These are phyloP conservation scores for Venturia oleaginea DNA, from an alignment of 2,329 filamentous ascomycete genomes.

Conservation along the genomic window DNA sequence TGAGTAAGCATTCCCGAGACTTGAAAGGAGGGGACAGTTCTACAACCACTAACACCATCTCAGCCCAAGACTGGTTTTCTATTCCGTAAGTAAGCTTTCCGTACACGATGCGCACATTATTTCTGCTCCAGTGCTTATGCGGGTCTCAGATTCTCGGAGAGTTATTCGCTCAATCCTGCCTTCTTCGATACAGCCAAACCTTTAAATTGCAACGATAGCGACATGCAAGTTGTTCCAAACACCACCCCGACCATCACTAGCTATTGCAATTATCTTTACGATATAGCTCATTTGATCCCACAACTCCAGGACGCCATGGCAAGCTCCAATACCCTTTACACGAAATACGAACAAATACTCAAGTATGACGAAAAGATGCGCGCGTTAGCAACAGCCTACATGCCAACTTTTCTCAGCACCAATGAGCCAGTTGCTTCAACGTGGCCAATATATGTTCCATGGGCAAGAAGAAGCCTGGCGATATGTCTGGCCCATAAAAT, in stretches of 20 bases:
- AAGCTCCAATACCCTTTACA: slow-evolving; percentile 27
- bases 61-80: slow-evolving; percentile 35
- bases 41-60: neutral
- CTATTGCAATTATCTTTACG: slow-evolving; percentile 30
- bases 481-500: slow-evolving; percentile 35
- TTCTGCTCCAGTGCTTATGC: neutral
- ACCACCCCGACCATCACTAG: slow-evolving; percentile 24
- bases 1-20: slow-evolving; percentile 15
- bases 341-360: slow-evolving; percentile 33
- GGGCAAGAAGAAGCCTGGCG: slow-evolving; percentile 31
- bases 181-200: slow-evolving; percentile 29
- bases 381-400: slow-evolving; percentile 23
- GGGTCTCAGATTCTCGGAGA: slow-evolving; percentile 24
- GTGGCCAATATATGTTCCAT: slow-evolving; percentile 34
- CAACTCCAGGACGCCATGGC: slow-evolving; percentile 31
- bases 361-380: slow-evolving; percentile 33
- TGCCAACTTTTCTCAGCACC: slow-evolving; percentile 29
- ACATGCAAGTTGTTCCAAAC: slow-evolving; percentile 19
- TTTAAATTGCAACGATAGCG: slow-evolving; percentile 30
- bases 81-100: slow-evolving; percentile 19
- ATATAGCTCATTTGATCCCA: slow-evolving; percentile 30
- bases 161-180: slow-evolving; percentile 28
- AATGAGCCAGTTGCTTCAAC: slow-evolving; percentile 25
- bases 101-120: neutral
- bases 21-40: neutral